Evolutionary conservation across 352 stramenopile species (phyloP).

Genomic region (Pilasporangium apinafurcum): DNA sequence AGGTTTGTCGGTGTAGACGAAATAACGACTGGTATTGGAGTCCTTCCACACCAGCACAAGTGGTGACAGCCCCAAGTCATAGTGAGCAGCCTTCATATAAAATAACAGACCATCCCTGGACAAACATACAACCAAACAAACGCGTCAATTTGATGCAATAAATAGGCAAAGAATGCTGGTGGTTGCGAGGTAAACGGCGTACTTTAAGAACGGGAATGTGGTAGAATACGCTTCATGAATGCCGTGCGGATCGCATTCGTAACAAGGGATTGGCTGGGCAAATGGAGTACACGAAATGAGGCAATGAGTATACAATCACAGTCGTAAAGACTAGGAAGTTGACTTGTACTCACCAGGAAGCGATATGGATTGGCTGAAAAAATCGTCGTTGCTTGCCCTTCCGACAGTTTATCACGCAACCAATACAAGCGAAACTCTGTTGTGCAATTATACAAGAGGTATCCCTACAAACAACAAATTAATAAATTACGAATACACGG

Average conservation of each 20-base stretch:
- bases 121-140: not conserved
- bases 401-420: conserved; percentile 86
- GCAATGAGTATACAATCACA: too few species aligned
- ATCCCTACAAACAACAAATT: conserved; percentile 28
- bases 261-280: conserved; percentile 74
- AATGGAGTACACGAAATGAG: not conserved
- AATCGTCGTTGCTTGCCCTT: conserved; percentile 40
- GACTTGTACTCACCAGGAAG: conserved; percentile 46
- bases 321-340: not conserved
- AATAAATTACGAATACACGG: not conserved
- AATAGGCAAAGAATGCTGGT: not conserved
- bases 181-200: conserved; percentile 8
- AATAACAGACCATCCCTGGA: conserved; percentile 87
- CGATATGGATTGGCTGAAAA: conserved; percentile 65
- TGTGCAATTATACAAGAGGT: conserved; percentile 90
- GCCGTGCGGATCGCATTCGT: conserved; percentile 75
- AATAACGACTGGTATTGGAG: conserved; percentile 75
- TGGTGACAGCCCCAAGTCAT: conserved; percentile 83
- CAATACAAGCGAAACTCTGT: conserved; percentile 90
- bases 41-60: conserved; percentile 90
- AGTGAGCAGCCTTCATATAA: conserved; percentile 85
- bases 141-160: not conserved
- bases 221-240: conserved; percentile 73
- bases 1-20: conserved; percentile 58
- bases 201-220: conserved; percentile 85